phyloP scores from a whole-genome alignment of 305 asterid genomes.

The Stenogyne calaminthoides region DNA sequence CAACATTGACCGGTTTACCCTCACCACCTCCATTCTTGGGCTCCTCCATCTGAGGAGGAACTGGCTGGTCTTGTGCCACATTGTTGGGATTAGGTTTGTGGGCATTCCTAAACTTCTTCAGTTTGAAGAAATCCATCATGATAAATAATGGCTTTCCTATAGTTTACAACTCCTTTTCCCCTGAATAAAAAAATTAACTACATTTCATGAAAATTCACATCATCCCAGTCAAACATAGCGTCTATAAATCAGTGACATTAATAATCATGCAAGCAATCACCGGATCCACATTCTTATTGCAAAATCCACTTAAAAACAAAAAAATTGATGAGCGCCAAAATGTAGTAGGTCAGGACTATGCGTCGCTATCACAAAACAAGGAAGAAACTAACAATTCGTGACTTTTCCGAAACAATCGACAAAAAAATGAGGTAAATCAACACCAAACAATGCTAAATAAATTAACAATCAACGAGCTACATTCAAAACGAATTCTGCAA shows the following conservation, averaged over 20 bases:
- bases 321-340: neutral
- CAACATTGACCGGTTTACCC: constrained; percentile 53
- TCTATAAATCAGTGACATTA: neutral
- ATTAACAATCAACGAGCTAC: constrained; percentile 1
- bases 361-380: constrained; percentile 29
- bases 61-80: constrained; percentile 49
- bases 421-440: neutral
- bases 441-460: neutral
- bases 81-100: constrained; percentile 50
- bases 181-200: constrained; percentile 9
- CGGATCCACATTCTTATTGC: constrained; percentile 29
- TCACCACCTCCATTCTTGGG: constrained; percentile 45
- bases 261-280: neutral
- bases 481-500: neutral
- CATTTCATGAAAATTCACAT: constrained; percentile 7
- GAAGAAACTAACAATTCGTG: neutral
- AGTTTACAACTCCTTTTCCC: constrained; percentile 17
- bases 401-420: neutral
- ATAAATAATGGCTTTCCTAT: neutral
- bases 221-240: constrained; percentile 5
- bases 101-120: constrained; percentile 66
- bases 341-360: constrained; percentile 6
- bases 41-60: constrained; percentile 55
- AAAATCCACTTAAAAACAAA: neutral
- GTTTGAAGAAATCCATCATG: constrained; percentile 75